phyloP scores from a whole-genome alignment of 139 green algal genomes.

The Chlamydomonas sphaeroides region DNA sequence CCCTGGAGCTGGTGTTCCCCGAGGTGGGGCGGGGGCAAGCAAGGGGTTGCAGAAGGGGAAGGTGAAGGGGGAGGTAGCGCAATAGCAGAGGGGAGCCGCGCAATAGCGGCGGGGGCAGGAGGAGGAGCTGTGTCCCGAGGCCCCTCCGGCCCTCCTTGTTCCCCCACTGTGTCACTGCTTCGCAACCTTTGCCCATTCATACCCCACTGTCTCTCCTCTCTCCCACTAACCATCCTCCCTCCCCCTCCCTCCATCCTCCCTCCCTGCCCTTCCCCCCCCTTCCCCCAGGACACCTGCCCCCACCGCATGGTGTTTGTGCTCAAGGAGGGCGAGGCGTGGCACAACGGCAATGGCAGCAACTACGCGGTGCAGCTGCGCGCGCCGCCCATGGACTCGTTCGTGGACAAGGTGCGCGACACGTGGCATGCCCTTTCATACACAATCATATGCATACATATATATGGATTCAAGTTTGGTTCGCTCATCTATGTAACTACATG shows the following conservation, averaged over 20 bases:
- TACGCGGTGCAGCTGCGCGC: conserved; percentile 72
- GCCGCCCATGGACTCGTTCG: conserved; percentile 48
- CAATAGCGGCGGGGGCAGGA: too few relatives aligned
- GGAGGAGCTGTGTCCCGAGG: neutral
- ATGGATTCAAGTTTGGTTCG: too few relatives aligned
- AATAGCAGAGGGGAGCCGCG: too few relatives aligned
- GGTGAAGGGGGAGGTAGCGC: too few relatives aligned
- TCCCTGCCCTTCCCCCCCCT: neutral
- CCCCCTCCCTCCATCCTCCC: neutral
- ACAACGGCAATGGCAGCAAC: conserved; percentile 67
- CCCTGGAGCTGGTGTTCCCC: conserved; percentile 60
- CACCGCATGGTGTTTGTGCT: conserved; percentile 77
- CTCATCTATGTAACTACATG: too few relatives aligned
- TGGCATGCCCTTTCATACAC: too few relatives aligned
- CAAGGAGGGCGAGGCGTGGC: conserved; percentile 69
- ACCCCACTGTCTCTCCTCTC: too few relatives aligned
- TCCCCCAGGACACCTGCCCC: conserved; percentile 47
- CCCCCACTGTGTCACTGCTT: too few relatives aligned
- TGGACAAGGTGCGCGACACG: conserved; percentile 41
- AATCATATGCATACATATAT: too few relatives aligned
- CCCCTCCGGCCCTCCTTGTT: neutral
- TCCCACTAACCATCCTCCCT: neutral
- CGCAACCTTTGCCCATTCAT: too few relatives aligned
- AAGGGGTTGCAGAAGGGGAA: neutral
- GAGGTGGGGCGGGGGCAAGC: conserved; percentile 31